Conservation (phyloP, 140 eudicot genomes). For the Ambrosia hybrid region DNA sequence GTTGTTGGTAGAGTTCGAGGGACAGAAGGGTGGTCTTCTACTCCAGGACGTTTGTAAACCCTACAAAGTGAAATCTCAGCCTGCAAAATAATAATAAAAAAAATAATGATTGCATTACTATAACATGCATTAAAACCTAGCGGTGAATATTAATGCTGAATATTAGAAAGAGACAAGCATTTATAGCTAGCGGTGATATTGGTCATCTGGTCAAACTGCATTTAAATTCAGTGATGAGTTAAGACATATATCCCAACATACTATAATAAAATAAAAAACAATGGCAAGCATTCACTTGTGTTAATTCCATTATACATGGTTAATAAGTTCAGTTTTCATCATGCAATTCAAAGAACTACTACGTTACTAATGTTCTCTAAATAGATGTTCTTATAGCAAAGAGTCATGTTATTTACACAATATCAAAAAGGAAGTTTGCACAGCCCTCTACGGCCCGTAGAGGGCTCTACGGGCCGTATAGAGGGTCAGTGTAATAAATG, state of each 20-base stretch:
- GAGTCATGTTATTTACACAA: too few relatives aligned
- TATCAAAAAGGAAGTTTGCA: too few relatives aligned
- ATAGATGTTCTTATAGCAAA: background rate
- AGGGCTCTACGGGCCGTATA: too few relatives aligned
- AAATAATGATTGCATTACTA: background rate
- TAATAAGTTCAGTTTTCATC: slow-evolving; percentile 1
- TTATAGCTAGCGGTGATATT: slow-evolving; percentile 43
- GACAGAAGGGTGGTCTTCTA: slow-evolving; percentile 83
- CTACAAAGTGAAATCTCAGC: slow-evolving; percentile 93
- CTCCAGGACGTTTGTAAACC: slow-evolving; percentile 85
- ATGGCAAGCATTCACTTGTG: slow-evolving; percentile 1
- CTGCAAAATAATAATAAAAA: slow-evolving; percentile 33
- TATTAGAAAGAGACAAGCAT: slow-evolving; percentile 27
- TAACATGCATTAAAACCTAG: slow-evolving; percentile 27
- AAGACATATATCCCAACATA: slow-evolving; percentile 16
- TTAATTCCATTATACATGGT: background rate
- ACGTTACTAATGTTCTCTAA: background rate
- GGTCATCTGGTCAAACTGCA: slow-evolving; percentile 36
- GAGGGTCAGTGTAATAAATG: too few relatives aligned
- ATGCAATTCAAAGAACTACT: background rate
- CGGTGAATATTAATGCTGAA: slow-evolving; percentile 20
- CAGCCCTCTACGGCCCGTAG: too few relatives aligned
- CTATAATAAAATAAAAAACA: background rate
- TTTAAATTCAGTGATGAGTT: slow-evolving; percentile 9
- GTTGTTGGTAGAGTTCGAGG: slow-evolving; percentile 56